Conservation (phyloP, 768 basidiomycete species). For the Boletus insuetus region DNA sequence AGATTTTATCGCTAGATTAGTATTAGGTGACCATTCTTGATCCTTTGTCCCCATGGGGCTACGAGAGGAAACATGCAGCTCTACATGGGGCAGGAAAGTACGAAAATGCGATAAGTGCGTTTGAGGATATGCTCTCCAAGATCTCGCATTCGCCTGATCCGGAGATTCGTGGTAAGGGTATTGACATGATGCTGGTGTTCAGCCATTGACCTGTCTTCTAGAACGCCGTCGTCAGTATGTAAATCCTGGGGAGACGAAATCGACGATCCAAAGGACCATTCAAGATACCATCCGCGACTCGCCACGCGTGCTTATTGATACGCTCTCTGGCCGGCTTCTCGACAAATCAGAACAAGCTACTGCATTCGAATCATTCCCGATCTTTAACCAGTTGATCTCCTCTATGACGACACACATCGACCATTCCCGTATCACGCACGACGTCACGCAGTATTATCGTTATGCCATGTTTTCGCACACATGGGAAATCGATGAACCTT, state of each 20-base stretch:
- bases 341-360: background rate
- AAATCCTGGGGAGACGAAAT: background rate
- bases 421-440: too few species aligned
- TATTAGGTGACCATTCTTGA: background rate
- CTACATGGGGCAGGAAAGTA: background rate
- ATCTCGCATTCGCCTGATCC: background rate
- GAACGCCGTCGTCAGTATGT: background rate
- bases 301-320: background rate
- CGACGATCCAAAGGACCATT: background rate
- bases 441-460: too few species aligned
- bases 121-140: background rate
- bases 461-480: too few species aligned
- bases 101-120: background rate
- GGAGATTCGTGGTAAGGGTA: too few species aligned
- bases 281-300: background rate
- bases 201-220: background rate
- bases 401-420: too few species aligned
- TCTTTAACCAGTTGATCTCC: too few species aligned
- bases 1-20: background rate
- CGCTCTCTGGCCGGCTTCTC: background rate
- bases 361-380: background rate
- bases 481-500: too few species aligned
- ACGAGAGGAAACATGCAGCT: background rate
- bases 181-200: too few species aligned
- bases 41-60: background rate